phyloP scores from a whole-genome alignment of 768 basidiomycete species.

The Astraeus odoratus region DNA sequence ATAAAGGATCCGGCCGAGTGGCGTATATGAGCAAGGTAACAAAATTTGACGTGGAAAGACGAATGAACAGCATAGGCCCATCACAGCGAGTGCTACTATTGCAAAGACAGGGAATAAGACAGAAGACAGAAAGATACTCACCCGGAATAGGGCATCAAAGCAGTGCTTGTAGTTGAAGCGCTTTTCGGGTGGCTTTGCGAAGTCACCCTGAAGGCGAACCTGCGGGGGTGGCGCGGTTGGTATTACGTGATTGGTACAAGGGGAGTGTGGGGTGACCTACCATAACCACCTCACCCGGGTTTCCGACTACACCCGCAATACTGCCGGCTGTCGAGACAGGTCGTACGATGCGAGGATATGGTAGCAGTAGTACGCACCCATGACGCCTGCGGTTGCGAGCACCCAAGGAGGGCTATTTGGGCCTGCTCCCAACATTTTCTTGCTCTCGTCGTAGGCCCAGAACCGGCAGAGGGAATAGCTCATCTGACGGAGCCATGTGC shows the following conservation, averaged over 20 bases:
- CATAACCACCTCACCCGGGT: slow-evolving; percentile 83
- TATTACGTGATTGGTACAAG: slow-evolving; percentile 5
- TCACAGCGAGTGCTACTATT: not conserved
- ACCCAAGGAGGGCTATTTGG: slow-evolving; percentile 71
- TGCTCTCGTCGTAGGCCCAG: slow-evolving; percentile 90
- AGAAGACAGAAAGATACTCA: slow-evolving; percentile 33
- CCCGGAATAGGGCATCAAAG: slow-evolving; percentile 80
- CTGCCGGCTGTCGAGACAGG: slow-evolving; percentile 52
- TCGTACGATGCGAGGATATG: not conserved
- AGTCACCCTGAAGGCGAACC: slow-evolving; percentile 85
- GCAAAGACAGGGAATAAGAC: not conserved
- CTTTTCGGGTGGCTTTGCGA: slow-evolving; percentile 82
- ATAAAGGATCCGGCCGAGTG: too few relatives aligned
- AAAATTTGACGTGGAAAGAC: too few relatives aligned
- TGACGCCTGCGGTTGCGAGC: slow-evolving; percentile 73
- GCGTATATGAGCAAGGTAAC: too few relatives aligned
- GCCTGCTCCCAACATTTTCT: slow-evolving; percentile 69
- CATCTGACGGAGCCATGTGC: slow-evolving; percentile 90
- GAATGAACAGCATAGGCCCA: not conserved
- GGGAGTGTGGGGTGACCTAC: slow-evolving; percentile 21
- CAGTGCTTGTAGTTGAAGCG: slow-evolving; percentile 88
- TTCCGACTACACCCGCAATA: slow-evolving; percentile 84
- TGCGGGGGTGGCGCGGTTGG: slow-evolving; percentile 12
- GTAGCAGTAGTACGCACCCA: slow-evolving; percentile 50
- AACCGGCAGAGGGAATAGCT: slow-evolving; percentile 89